Evolutionary conservation across 116 monocot species (phyloP), one percentile per base, ranked within the genome.

Genomic region (Zostera marina): DNA sequence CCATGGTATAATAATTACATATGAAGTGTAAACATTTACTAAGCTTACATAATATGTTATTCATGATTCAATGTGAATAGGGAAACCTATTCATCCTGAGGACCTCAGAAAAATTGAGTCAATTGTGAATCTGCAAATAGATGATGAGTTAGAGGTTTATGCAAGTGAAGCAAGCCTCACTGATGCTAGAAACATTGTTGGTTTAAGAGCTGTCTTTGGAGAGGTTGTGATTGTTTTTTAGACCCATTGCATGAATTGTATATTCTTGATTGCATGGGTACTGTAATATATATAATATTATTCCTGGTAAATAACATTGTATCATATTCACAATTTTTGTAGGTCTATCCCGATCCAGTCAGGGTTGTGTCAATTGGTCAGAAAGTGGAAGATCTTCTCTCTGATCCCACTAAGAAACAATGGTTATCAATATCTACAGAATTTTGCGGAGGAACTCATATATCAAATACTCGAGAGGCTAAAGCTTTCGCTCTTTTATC

Each of bases 321-420:
- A 32, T 32, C 32, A 32, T 32, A 32, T 32, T 32, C 32, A 32
- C 32, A 32, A 0, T 32, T 5, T 51, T 17, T 60, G 5, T 64
- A 94, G 98, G 77, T 83, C n/a, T 98, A 98, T 73, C 98, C 90
- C 56, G 86, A 98, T 63, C 98, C 90, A 17, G 83, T 98, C n/a
- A 90, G 98, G 63, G 76, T 98, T 42, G 98, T 98, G 20, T 85
- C 98, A 9, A 73, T 98, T 67, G 98, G 98, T 55, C 68, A 71
- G 41, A 90, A 82, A 59, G 81, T 90, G 41, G 90, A 98, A 44
- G 82, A 90, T 59, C 73, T 98, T 15, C 65, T 86, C 19, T 42
- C 19, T 1, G 54, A 86, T 73, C 98, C 98, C 19, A 70, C 67
- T 24, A 90, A 75, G 58, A 74, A 74, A 56, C 68, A 98, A 22